Evolutionary conservation across 2,329 filamentous ascomycete genomes (phyloP), one percentile per base, ranked within the genome.

Genomic region (Chaetomium globosum): DNA sequence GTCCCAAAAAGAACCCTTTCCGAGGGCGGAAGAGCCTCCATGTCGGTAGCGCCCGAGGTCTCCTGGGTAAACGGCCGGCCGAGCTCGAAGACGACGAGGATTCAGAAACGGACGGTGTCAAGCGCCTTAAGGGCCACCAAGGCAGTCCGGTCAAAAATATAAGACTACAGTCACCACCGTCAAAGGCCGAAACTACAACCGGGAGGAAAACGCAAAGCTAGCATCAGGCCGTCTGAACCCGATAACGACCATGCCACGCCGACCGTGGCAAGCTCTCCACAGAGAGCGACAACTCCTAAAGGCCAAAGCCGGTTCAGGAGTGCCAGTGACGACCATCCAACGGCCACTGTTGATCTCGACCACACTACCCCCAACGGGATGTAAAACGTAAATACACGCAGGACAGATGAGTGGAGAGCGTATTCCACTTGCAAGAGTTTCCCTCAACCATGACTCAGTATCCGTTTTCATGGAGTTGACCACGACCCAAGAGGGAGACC

Each of bases 401-500:
- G 6, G 83, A 86, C n/a, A n/a, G 81, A 81, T 23, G 76, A 81
- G n/a, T 13, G 82, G 84, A 23, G 85, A 88, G 30, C 83, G 83
- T 26, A 93, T 97, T 97, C 61, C 90, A 93, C 54, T 82, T 99
- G 3, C 92, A 97, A 71, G 91, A 97, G n/a, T n/a, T 61, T 99
- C 99, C 78, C 80, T 99, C 53, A 92, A 96, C 68, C 68, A 88
- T 97, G 87, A 97, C 94, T n/a, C 2, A 96, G 92, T 65, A 97
- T 99, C 73, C 91, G 93, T 61, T 99, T 99, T 99, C 79, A 97
- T 99, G 91, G 95, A 99, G 75, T 82, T 99, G 58, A 97, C 90
- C n/a, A 97, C 94, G 0, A 97, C 93, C 93, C 1, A 98, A 98
- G 76, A 85, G 94, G 94, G 70, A 86, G 95, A 63, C 90, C 90